These are phyloP conservation scores for Oligophagozyma castellii DNA, from an alignment of 1,139 yeast genomes.

Conservation along the genomic window DNA sequence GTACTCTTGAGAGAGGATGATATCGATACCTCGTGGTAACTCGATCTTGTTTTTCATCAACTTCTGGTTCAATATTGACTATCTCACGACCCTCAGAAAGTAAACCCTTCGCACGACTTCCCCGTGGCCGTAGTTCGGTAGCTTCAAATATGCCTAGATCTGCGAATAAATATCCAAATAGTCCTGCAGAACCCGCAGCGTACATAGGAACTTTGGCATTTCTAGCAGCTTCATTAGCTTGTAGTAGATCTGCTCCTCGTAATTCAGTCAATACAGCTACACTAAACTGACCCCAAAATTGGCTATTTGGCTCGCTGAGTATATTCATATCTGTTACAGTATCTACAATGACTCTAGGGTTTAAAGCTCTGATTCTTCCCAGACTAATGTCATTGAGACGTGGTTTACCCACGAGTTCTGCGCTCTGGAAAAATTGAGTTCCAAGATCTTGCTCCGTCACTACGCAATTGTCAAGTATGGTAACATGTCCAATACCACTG, in stretches of 20 bases:
- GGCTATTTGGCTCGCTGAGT: slow-evolving; percentile 24
- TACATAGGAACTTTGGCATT: slow-evolving; percentile 48
- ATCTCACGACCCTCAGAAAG: slow-evolving; percentile 39
- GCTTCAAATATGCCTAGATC: slow-evolving; percentile 57
- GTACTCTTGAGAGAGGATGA: slow-evolving; percentile 28
- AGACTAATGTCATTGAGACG: slow-evolving; percentile 46
- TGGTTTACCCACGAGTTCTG: slow-evolving; percentile 37
- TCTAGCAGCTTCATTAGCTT: slow-evolving; percentile 44
- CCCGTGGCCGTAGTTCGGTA: slow-evolving; percentile 35
- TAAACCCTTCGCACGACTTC: slow-evolving; percentile 32
- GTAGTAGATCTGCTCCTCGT: slow-evolving; percentile 26
- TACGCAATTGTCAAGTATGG: slow-evolving; percentile 46
- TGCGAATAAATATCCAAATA: slow-evolving; percentile 69
- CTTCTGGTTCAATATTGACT: slow-evolving; percentile 29
- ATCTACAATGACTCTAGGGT: slow-evolving; percentile 60
- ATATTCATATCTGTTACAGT: slow-evolving; percentile 27
- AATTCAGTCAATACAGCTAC: slow-evolving; percentile 68
- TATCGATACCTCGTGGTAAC: slow-evolving; percentile 46
- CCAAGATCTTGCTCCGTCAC: slow-evolving; percentile 55
- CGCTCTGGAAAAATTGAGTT: slow-evolving; percentile 65
- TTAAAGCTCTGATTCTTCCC: slow-evolving; percentile 50
- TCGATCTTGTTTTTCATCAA: slow-evolving; percentile 30
- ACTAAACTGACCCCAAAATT: slow-evolving; percentile 48
- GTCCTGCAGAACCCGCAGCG: slow-evolving; percentile 57
- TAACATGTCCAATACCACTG: slow-evolving; percentile 76